Evolutionary conservation across 2,329 filamentous ascomycete genomes (phyloP).

Genomic region (Aspergillus novoparasiticus): DNA sequence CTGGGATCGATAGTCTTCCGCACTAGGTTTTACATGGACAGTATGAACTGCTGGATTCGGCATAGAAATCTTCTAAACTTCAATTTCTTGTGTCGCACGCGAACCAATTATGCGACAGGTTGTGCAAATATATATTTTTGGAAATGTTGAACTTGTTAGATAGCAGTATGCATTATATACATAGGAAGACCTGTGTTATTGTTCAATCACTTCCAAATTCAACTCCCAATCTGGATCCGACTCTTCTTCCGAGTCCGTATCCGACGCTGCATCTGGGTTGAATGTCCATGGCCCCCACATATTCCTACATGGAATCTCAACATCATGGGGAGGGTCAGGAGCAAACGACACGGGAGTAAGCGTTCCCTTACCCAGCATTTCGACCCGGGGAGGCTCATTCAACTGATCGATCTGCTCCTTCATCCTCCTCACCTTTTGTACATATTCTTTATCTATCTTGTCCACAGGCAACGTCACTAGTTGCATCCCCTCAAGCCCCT

Average conservation of each 20-base stretch:
- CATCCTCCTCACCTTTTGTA: not conserved
- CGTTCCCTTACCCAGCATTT: not conserved
- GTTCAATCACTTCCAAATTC: no score
- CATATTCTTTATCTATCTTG: not conserved
- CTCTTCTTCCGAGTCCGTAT: no score
- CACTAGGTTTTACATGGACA: no score
- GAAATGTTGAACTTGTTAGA: no score
- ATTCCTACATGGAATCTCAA: not conserved
- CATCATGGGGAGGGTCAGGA: not conserved
- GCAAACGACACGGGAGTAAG: not conserved
- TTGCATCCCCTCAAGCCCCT: constrained; percentile 33
- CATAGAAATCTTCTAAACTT: no score
- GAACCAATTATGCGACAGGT: no score
- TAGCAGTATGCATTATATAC: no score
- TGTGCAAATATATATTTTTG: no score
- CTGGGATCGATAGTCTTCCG: no score
- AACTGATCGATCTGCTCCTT: not conserved
- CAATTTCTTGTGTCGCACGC: no score
- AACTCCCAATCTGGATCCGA: not conserved
- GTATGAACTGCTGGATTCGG: no score
- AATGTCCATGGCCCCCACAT: not conserved
- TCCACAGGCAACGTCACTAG: constrained; percentile 27
- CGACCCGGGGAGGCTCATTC: not conserved
- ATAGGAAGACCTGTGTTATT: no score
- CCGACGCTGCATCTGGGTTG: not conserved